Base-by-base conservation (phyloP, 108 stramenopile genomes). In the Schizochytrium sp. region DNA sequence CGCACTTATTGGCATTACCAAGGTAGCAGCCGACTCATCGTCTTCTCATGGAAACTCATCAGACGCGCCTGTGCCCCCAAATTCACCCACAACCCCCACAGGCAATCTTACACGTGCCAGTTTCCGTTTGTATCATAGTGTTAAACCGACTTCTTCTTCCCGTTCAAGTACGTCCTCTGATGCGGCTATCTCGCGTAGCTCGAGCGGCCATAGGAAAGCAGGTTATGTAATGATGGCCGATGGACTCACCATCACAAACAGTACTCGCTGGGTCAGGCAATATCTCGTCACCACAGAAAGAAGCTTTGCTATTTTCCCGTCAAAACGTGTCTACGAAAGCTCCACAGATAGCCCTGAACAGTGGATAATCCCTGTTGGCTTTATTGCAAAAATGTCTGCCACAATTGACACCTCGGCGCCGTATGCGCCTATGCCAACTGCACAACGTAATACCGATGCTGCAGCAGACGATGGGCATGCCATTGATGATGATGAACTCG, bases 181-280 rank as follows among this genome's bases (percentile, higher is more conserved):
- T 7, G 12, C 8, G 19, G 40, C 64, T 69, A 15, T 69, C 64
- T 69, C 64, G 64, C 7, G 64, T 2, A 2, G 42, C 7, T 69
- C 64, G 10, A 69, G 64, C 15, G 40, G 40, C 12, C 40, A 44
- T 44, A 38, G 64, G 42, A 69, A 69, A 44, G 44, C 64, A 38
- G 64, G 64, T 44, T 69, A 69, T 44, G 64, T 69, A 38, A 69
- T 69, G 64, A 69, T 69, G 64, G 64, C 64, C 7, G 64, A 69
- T 38, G 64, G 64, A 10, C 3, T 69, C 3, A 69, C 64, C 15
- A 69, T 69, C 15, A 69, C 64, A 7, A 69, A 69, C 64, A 44
- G 44, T 15, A 69, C 44, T 69, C 64, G 64, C 5, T 69, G 64
- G 64, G 64, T 69, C 12, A 7, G 64, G 15, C 64, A 69, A 38